Evolutionary conservation across 768 basidiomycete species (phyloP), one percentile per base, ranked within the genome.

Genomic region (Megacollybia marginata): DNA sequence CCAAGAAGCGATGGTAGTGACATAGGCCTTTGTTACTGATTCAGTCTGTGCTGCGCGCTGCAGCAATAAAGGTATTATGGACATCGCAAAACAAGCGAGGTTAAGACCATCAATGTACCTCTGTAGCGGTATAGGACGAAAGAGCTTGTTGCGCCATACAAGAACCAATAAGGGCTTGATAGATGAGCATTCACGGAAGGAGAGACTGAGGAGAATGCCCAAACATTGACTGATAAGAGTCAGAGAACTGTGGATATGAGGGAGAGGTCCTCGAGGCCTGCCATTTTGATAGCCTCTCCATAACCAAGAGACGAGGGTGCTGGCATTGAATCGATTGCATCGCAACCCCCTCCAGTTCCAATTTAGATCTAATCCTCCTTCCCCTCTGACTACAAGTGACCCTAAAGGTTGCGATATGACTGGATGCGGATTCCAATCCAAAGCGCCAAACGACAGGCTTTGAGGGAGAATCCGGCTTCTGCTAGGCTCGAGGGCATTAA

Each of bases 261-360:
- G 83, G 2, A 85, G 62, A 2, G 91, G 91, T 1, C 91, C 91
- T 46, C 68, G 75, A 33, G 82, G 75, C 4, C 60, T 59, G 34
- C 74, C 67, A 42, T 83, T 69, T 18, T 80, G 76, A 55, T 84
- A 93, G n/a, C 91, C 91, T 0, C 88, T 86, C 91, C 91, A 94
- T 2, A 86, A 84, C 86, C 88, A 92, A 16, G 88, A 80, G 51
- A 92, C 74, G 42, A 92, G 74, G 0, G 89, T 88, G 55, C 82
- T 84, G n/a, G n/a, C n/a, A n/a, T n/a, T n/a, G n/a, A n/a, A n/a
- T n/a, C n/a, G n/a, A n/a, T n/a, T n/a, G n/a, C n/a, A n/a, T n/a
- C n/a, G n/a, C n/a, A n/a, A n/a, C n/a, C n/a, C n/a, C n/a, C n/a
- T n/a, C n/a, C n/a, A n/a, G n/a, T n/a, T n/a, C n/a, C n/a, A n/a